Conservation (phyloP, 2,329 filamentous ascomycete genomes). For the Chaetothyriales sp. region DNA sequence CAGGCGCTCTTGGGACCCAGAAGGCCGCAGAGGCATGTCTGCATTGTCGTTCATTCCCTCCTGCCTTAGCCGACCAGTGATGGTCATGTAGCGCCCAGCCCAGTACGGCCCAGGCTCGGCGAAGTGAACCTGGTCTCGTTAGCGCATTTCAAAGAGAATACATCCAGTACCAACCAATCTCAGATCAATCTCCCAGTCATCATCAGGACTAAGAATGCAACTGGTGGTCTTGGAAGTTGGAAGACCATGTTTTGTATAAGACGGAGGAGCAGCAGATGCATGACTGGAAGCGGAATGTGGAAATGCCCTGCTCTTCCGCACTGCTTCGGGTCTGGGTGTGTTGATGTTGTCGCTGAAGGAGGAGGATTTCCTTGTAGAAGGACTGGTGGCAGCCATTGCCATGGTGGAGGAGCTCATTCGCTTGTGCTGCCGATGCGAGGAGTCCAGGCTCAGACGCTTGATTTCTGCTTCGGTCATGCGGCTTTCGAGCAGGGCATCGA, state of each 20-base stretch:
- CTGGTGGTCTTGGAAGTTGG: constrained; percentile 3
- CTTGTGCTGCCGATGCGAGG: not conserved
- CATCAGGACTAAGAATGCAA: constrained; percentile 2
- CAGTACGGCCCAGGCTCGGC: constrained; percentile 9
- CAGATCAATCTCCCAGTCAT: not conserved
- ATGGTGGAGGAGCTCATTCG: not conserved
- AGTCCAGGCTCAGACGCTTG: constrained; percentile 4
- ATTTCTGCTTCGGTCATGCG: constrained; percentile 11
- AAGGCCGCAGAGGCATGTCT: not conserved
- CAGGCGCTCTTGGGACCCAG: constrained; percentile 1
- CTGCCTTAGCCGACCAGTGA: constrained; percentile 9
- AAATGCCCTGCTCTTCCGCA: constrained; percentile 1
- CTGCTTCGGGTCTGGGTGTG: not conserved
- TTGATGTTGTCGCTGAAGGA: constrained; percentile 1
- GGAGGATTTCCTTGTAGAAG: not conserved
- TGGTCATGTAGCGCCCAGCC: constrained; percentile 12
- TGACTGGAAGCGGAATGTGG: constrained; percentile 3
- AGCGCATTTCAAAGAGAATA: not conserved
- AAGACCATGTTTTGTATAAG: constrained; percentile 1
- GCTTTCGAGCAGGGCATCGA: constrained; percentile 8
- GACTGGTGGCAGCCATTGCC: not conserved
- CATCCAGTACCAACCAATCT: constrained; percentile 3
- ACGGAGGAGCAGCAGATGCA: constrained; percentile 3
- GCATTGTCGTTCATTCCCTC: not conserved
- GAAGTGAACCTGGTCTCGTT: constrained; percentile 8